Base-by-base conservation (phyloP, 768 basidiomycete genomes). In the Pleurotus tuoliensis region DNA sequence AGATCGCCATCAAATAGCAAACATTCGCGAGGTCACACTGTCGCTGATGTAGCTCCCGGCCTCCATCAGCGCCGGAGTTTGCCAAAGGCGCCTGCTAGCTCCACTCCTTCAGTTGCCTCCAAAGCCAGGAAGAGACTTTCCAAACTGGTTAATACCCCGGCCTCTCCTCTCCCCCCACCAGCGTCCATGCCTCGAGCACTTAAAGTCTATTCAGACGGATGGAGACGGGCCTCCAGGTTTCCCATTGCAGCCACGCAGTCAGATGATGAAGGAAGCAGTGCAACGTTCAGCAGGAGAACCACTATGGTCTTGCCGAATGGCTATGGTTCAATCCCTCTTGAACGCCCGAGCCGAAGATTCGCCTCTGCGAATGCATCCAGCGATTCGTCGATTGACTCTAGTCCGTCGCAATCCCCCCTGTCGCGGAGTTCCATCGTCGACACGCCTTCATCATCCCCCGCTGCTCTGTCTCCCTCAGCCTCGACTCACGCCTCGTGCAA, bases 181-280 rank as follows among this genome's bases (percentile, higher is more conserved):
- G 73, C 72, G 0, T 64, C 67, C 5, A 76, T 78, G 37, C 80
- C 82, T 5, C 72, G 70, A 5, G 73, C 77, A 1, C 69, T 83
- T 53, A 75, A 64, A 61, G 64, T 73, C 40, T 84, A 79, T 56
- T 72, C 78, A 0, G 74, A 72, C 13, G 67, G 71, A n/a, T 85
- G 84, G 84, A 72, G 82, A 20, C 71, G 76, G 15, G 63, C 73
- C 2, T 47, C 70, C 2, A 59, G 63, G 3, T 47, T 56, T 27
- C 63, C 64, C 15, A 59, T 56, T 9, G 63, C 66, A n/a, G 64
- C 67, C 3, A 53, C 51, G 13, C 51, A 53, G 20, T 70, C 69
- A 3, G 80, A 79, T 44, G 77, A 78, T 40, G 76, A 80, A 56
- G 61, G 39, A 25, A 22, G 51, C 9, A 15, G 39, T 40, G 39